A percentile compares a stretch with the other conserved stretches of the same genome.
phyloP scores from a whole-genome alignment of 2,329 filamentous ascomycete genomes.

The Sporothrix variecibatus region DNA sequence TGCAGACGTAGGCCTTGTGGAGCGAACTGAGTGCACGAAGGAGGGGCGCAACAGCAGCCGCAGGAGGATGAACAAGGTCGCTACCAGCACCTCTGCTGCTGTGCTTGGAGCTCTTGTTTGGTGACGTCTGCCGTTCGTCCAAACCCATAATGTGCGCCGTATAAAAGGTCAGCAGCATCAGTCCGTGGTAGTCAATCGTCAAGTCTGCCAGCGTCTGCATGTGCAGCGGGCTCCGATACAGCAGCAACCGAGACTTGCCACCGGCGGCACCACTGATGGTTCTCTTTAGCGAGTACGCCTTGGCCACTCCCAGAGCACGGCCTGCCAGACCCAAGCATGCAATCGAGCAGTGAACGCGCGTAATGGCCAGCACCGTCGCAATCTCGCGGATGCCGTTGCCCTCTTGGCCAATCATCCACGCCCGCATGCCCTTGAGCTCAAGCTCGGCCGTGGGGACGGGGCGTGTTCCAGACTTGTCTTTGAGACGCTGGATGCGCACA shows the following conservation, averaged over 20 bases:
- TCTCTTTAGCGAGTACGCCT: slow-evolving; percentile 60
- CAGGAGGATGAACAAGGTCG: slow-evolving; percentile 40
- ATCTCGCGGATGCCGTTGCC: slow-evolving; percentile 70
- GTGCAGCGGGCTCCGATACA: slow-evolving; percentile 58
- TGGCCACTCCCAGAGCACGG: slow-evolving; percentile 58
- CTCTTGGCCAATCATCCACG: slow-evolving; percentile 65
- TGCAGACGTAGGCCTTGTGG: slow-evolving; percentile 60
- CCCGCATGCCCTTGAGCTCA: slow-evolving; percentile 63
- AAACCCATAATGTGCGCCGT: slow-evolving; percentile 57
- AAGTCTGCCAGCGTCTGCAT: slow-evolving; percentile 59
- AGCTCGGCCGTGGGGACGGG: slow-evolving; percentile 73
- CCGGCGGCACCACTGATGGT: slow-evolving; percentile 51
- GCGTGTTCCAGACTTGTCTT: slow-evolving; percentile 71
- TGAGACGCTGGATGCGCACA: slow-evolving; percentile 67
- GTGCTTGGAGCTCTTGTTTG: slow-evolving; percentile 21
- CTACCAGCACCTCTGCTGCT: slow-evolving; percentile 28
- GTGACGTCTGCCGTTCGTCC: slow-evolving; percentile 42
- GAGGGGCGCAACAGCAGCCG: slow-evolving; percentile 44
- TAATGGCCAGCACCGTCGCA: slow-evolving; percentile 67
- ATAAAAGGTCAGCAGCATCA: slow-evolving; percentile 59
- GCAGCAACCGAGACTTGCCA: slow-evolving; percentile 47
- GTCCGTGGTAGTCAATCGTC: slow-evolving; percentile 56
- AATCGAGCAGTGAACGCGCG: slow-evolving; percentile 59
- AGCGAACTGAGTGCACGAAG: slow-evolving; percentile 61
- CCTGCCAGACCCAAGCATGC: slow-evolving; percentile 55